A percentile compares a stretch with the other conserved stretches of the same genome.
Evolutionary conservation across 1,139 yeast species (phyloP).

Genomic region (Yamadazyma conglobata): DNA sequence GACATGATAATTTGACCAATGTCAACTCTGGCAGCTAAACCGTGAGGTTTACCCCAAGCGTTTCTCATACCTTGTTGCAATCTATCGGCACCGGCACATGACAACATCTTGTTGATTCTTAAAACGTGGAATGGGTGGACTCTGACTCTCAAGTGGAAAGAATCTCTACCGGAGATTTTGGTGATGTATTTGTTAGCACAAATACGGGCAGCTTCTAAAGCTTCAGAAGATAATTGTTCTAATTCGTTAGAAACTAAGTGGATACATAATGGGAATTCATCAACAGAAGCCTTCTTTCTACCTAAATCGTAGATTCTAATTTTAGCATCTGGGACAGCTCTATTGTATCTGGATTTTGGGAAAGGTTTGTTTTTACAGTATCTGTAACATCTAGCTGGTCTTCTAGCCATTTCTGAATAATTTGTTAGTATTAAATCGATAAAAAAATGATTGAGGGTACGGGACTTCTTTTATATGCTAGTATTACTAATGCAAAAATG

Average conservation of each 20-base stretch:
- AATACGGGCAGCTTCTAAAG: conserved; percentile 99
- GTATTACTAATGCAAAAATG: too few species aligned
- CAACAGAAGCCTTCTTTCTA: conserved; percentile 99
- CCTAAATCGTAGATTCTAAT: conserved; percentile 99
- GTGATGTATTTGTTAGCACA: conserved; percentile 99
- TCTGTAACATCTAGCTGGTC: conserved; percentile 99
- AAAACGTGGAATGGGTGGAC: conserved; percentile 99
- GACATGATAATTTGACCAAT: conserved; percentile 99
- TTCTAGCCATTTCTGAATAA: conserved; percentile 98
- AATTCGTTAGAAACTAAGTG: conserved; percentile 99
- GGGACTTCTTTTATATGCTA: too few species aligned
- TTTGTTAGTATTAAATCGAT: conserved; percentile 28
- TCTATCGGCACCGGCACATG: conserved; percentile 99
- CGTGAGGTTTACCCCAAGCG: conserved; percentile 99
- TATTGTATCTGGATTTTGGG: conserved; percentile 99
- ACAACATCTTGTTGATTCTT: conserved; percentile 99
- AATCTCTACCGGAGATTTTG: conserved; percentile 96
- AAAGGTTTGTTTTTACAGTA: conserved; percentile 99
- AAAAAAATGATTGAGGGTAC: conserved; percentile 1
- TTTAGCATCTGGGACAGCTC: conserved; percentile 99
- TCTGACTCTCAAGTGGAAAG: conserved; percentile 99
- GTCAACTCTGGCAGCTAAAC: conserved; percentile 98
- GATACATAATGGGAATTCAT: conserved; percentile 99
- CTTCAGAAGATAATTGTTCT: conserved; percentile 99
- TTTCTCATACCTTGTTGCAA: conserved; percentile 99